Evolutionary conservation across 1,284 basidiomycete genomes (phyloP).

Genomic region (Tylopilus orsonianus): DNA sequence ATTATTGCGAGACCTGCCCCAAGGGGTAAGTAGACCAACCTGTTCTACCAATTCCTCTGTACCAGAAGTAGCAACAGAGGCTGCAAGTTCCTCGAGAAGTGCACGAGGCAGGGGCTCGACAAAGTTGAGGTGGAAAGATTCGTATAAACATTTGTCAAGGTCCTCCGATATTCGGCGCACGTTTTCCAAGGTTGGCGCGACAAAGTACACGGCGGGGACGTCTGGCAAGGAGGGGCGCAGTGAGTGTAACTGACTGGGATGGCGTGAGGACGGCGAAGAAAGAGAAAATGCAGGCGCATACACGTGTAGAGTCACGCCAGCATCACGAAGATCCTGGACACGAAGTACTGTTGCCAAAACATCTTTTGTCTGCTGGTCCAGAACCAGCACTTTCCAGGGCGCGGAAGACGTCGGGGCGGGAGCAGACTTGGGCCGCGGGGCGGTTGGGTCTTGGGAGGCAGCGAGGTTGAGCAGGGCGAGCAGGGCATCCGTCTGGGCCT

Average conservation of each 20-base stretch:
- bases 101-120: conserved; percentile 88
- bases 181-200: conserved; percentile 87
- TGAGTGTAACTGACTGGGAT: conserved; percentile 83
- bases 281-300: conserved; percentile 39
- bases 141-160: conserved; percentile 86
- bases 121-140: conserved; percentile 94
- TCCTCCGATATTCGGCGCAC: conserved; percentile 89
- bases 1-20: neutral
- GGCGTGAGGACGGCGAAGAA: conserved; percentile 10
- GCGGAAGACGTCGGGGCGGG: conserved; percentile 48
- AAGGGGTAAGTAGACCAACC: conserved; percentile 40
- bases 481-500: conserved; percentile 76
- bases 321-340: conserved; percentile 95
- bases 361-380: conserved; percentile 96
- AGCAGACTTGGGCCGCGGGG: conserved; percentile 30
- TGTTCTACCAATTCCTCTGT: conserved; percentile 84
- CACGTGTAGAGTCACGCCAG: conserved; percentile 98
- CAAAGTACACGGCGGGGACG: conserved; percentile 97
- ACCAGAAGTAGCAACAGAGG: conserved; percentile 81
- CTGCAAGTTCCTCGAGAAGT: conserved; percentile 92
- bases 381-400: conserved; percentile 95
- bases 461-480: conserved; percentile 64
- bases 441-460: conserved; percentile 42
- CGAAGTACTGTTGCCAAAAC: conserved; percentile 92
- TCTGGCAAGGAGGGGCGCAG: conserved; percentile 88